phyloP scores from a whole-genome alignment of 345 rosid species.

The Gossypium turneri region DNA sequence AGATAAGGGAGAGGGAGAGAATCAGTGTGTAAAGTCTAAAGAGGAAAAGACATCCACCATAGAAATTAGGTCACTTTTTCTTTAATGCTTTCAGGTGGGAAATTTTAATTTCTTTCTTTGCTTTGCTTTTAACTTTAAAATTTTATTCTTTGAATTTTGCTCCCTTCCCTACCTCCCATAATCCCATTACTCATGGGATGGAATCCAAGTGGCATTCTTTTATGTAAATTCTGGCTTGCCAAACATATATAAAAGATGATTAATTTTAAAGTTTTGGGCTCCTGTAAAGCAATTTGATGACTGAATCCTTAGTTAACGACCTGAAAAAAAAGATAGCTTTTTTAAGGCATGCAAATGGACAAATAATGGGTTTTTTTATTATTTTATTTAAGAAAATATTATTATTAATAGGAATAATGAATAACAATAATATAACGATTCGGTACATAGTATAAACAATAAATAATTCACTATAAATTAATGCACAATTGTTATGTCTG shows the following conservation, averaged over 20 bases:
- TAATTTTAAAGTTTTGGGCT: no score
- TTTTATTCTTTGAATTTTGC: background rate
- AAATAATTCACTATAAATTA: no score
- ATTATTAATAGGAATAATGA: no score
- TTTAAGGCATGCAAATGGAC: no score
- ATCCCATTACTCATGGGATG: background rate
- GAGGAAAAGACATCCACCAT: background rate
- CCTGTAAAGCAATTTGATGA: no score
- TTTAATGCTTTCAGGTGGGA: slow-evolving; percentile 15
- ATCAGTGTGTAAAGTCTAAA: background rate
- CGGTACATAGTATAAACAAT: no score
- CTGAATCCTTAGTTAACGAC: no score
- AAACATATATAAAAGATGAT: background rate
- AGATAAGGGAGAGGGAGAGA: background rate
- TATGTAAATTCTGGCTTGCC: background rate
- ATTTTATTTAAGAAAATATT: no score
- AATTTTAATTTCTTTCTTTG: slow-evolving; percentile 5
- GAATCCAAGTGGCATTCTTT: slow-evolving; percentile 13
- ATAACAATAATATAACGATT: no score
- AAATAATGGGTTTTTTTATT: no score
- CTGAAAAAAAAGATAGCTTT: no score
- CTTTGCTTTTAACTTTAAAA: background rate
- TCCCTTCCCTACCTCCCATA: background rate
- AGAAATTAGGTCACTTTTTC: slow-evolving; percentile 14
- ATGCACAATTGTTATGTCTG: no score